These are phyloP conservation scores for Chrysanthemum lavandulifolium DNA, from an alignment of 129 eudicot species.

Conservation along the genomic window DNA sequence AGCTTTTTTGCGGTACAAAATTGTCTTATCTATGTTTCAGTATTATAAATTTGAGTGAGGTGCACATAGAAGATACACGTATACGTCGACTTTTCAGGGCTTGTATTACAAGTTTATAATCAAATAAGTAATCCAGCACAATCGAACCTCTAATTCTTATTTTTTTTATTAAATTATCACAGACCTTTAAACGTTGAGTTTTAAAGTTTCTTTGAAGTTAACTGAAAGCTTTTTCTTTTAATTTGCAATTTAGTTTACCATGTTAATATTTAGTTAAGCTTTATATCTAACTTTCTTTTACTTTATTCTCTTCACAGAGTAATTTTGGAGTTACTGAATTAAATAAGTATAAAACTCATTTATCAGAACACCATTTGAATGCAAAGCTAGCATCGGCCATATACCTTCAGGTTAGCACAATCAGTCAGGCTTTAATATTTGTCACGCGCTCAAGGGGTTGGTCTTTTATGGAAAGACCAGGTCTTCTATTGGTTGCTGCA, in stretches of 20 bases:
- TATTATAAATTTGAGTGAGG: not conserved
- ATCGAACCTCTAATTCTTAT: too few species aligned
- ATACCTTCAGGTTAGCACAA: conserved; percentile 62
- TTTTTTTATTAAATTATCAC: too few species aligned
- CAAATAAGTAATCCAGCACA: too few species aligned
- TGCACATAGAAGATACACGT: not conserved
- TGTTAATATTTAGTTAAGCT: not conserved
- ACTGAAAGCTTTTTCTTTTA: too few species aligned
- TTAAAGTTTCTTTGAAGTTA: too few species aligned
- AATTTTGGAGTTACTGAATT: conserved; percentile 31
- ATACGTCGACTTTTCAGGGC: not conserved
- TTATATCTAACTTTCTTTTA: conserved; percentile 10
- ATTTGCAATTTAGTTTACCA: not conserved
- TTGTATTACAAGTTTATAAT: too few species aligned
- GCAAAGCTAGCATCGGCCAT: conserved; percentile 47
- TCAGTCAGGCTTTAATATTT: conserved; percentile 53
- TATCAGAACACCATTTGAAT: not conserved
- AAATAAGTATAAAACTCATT: conserved; percentile 3
- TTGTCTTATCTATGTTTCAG: not conserved
- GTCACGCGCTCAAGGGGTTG: conserved; percentile 55
- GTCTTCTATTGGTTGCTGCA: conserved; percentile 40
- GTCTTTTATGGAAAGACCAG: conserved; percentile 50
- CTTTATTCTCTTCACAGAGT: conserved; percentile 25
- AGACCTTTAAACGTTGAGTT: too few species aligned
- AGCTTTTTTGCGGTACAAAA: conserved; percentile 38